Conservation (phyloP, 805 yeast species). For the Kuraishia floccosa region DNA sequence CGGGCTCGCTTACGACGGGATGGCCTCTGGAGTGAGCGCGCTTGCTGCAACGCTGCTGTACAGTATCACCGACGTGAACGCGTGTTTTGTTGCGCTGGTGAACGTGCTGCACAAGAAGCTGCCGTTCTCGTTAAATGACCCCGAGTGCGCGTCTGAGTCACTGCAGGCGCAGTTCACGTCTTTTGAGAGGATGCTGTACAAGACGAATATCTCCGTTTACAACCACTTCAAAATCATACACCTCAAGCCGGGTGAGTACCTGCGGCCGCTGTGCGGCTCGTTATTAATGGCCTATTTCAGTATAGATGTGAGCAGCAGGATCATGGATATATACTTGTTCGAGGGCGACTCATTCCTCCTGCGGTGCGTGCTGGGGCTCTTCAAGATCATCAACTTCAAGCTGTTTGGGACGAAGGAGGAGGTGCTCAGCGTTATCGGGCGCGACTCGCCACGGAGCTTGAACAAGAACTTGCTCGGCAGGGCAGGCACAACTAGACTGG, state of each 20-base stretch:
- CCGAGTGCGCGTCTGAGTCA: no score
- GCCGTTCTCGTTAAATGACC: conserved; percentile 5
- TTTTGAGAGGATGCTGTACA: conserved; percentile 33
- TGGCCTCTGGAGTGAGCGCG: not conserved
- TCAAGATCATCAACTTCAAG: conserved; percentile 35
- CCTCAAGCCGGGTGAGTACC: conserved; percentile 27
- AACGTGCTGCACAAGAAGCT: conserved; percentile 15
- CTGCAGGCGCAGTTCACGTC: conserved; percentile 29
- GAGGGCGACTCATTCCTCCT: conserved; percentile 50
- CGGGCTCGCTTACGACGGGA: not conserved
- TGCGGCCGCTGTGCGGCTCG: conserved; percentile 30
- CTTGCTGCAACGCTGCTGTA: conserved; percentile 1
- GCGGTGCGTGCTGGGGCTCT: conserved; percentile 39
- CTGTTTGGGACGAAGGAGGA: conserved; percentile 41
- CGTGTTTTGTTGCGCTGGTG: conserved; percentile 13
- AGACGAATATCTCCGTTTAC: conserved; percentile 30
- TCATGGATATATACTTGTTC: conserved; percentile 49
- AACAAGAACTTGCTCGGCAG: conserved; percentile 6
- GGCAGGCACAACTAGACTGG: not conserved
- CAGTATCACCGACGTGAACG: conserved; percentile 6
- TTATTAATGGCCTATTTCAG: conserved; percentile 33
- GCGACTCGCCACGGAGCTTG: conserved; percentile 15
- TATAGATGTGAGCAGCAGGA: conserved; percentile 32
- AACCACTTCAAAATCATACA: conserved; percentile 35
- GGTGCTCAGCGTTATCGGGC: conserved; percentile 26